Evolutionary conservation across 139 green algal species (phyloP), one percentile per base, ranked within the genome.

Genomic region (Pleodorina starrii): DNA sequence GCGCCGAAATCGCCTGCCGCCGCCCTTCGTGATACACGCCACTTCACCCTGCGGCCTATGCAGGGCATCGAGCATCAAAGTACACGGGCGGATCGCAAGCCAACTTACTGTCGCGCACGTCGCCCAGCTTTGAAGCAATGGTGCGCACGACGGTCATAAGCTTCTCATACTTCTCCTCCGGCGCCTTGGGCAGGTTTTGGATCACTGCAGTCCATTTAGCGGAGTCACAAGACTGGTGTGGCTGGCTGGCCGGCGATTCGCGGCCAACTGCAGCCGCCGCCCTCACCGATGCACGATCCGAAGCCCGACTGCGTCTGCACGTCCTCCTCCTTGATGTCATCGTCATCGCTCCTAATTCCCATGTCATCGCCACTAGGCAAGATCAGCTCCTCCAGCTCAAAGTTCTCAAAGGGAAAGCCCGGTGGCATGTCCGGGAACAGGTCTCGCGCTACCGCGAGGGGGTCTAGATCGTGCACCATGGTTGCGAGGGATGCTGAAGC

Each of bases 131-230:
- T 69, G 91, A 80, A 86, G 97, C 98, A 44, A 99, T 96, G 89
- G 98, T 99, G 59, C 91, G 95, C 7, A 99, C 84, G 51, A 99
- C 96, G 35, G 78, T 94, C 10, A 90, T 90, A 57, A 99, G 96
- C 95, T 99, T 99, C 0, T 99, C 98, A 59, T 96, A 96, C 93
- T 99, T 99, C 76, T 98, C 97, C 23, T 93, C 86, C 9, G 92
- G 86, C 27, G 99, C 97, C 54, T 96, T 87, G 6, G 98, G 98
- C 75, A 99, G 89, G 90, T 98, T 97, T 85, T 99, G 96, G 35
- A 99, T 97, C 27, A 99, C 97, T 98, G 94, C 89, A 85, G 3
- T 11, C 50, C 11, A 80, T 57, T 57, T 57, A 12, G 12, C 12
- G 48, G 48, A 21, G 48, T 12, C 10, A 57, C 12, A 21, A 57